phyloP scores from a whole-genome alignment of 768 basidiomycete species.

The Tephrocybe sp. region DNA sequence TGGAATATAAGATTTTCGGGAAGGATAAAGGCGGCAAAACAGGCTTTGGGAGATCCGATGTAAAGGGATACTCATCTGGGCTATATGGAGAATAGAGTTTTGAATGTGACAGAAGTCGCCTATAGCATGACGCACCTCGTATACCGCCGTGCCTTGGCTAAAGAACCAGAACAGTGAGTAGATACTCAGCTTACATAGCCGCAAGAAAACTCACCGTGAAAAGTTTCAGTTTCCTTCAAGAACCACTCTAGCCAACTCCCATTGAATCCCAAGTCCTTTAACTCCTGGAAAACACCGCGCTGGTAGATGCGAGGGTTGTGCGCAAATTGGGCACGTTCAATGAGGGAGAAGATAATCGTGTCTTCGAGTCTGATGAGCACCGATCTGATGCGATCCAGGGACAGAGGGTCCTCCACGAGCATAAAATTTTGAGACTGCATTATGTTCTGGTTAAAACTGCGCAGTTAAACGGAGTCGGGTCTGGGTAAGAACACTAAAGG shows the following conservation, averaged over 20 bases:
- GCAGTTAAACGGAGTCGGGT: too few relatives aligned
- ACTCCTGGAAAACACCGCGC: conserved; percentile 74
- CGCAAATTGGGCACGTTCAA: conserved; percentile 96
- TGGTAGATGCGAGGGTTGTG: conserved; percentile 90
- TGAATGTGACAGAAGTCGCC: not conserved
- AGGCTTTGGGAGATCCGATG: conserved; percentile 74
- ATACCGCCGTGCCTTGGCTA: conserved; percentile 93
- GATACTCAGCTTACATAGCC: too few relatives aligned
- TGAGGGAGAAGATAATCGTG: conserved; percentile 97
- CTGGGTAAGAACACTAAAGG: too few relatives aligned
- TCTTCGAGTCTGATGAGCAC: conserved; percentile 92
- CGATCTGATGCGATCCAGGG: conserved; percentile 84
- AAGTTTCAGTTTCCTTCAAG: conserved; percentile 89
- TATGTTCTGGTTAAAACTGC: conserved; percentile 5
- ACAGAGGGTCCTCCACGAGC: conserved; percentile 78
- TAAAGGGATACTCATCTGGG: conserved; percentile 98
- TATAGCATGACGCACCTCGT: conserved; percentile 61
- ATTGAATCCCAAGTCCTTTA: conserved; percentile 68
- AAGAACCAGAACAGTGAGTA: too few relatives aligned
- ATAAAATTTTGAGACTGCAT: conserved; percentile 73
- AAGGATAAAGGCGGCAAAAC: conserved; percentile 73
- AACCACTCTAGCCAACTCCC: conserved; percentile 99
- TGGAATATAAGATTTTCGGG: conserved; percentile 77
- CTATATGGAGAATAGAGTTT: conserved; percentile 37
- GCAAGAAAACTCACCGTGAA: conserved; percentile 71